Base-by-base conservation (phyloP, 1,284 basidiomycete species). In the Puccinia sorghi region DNA sequence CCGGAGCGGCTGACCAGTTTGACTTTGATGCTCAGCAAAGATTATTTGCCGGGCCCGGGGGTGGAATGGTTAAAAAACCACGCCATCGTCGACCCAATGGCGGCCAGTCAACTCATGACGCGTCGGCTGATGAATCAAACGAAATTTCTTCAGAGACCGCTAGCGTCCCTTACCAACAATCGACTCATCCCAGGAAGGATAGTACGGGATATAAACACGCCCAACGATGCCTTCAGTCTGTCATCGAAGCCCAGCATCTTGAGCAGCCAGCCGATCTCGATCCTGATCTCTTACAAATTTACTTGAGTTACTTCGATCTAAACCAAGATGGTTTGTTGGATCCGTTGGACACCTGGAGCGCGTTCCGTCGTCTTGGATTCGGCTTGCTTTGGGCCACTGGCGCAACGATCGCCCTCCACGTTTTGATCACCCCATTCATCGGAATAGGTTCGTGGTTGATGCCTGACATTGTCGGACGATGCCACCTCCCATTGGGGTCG, bases 361-460 rank as follows among this genome's bases (percentile, higher is more conserved):
- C 72, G 6, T 61, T 61, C 72, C 72, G 56, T 63, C 72, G 41
- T 11, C 72, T 73, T 11, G 72, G 72, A 3, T 73, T 73, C 57
- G 59, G 59, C 20, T 41, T 63, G 25, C 43, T 73, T 11, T 46
- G n/a, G 25, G 72, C 72, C 41, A 41, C 39, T 11, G 37, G 15
- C 4, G 56, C 56, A 11, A 63, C 72, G 15, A 20, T 73, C 13
- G 12, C 22, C 20, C 52, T 73, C 17, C 72, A 73, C 41, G 12
- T 22, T 6, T n/a, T 73, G 12, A 27, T 73, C 41, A 41, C 52
- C 37, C 56, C 56, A 9, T 61, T 73, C 22, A 46, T 61, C 56
- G 72, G 72, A 46, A 13, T 61, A 11, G 57, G 72, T 9, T 27
- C 57, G 13, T 72, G 71, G 71, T 59, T 41, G 48, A 22, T 71